A percentile compares a stretch with the other conserved stretches of the same genome.
Evolutionary conservation across 768 basidiomycete genomes (phyloP).

Genomic region (Neoboletus magnificus): DNA sequence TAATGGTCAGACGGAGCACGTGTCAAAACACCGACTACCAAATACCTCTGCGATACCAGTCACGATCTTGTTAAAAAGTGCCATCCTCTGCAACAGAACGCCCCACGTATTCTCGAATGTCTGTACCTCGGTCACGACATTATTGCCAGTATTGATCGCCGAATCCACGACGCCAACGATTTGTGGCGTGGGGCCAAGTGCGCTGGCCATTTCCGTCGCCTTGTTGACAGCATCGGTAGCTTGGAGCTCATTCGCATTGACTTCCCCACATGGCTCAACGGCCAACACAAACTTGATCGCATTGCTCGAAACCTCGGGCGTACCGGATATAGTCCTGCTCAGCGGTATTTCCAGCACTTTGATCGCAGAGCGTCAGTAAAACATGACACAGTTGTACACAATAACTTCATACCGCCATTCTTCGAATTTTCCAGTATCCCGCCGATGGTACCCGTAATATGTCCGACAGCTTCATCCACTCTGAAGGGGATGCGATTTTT

Average conservation of each 20-base stretch:
- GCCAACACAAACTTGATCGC: neutral
- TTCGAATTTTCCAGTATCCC: no score
- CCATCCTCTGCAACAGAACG: slow-evolving; percentile 10
- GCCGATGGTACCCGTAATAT: no score
- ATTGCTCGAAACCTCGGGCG: neutral
- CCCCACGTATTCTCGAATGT: slow-evolving; percentile 20
- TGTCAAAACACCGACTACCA: neutral
- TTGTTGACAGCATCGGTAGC: neutral
- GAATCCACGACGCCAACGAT: neutral
- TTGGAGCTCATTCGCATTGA: neutral
- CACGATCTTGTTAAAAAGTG: slow-evolving; percentile 10
- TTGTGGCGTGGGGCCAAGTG: neutral
- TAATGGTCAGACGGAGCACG: neutral
- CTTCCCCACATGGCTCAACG: neutral
- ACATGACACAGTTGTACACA: neutral
- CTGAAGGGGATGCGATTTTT: neutral
- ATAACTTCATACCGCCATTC: no score
- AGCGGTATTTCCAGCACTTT: neutral
- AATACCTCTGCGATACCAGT: slow-evolving; percentile 12
- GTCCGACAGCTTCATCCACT: no score
- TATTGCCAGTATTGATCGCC: neutral
- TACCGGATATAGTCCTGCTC: neutral
- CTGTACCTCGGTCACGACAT: slow-evolving; percentile 1
- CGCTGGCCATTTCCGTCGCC: neutral
- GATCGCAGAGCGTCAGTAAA: neutral